phyloP scores from a whole-genome alignment of 2,329 filamentous ascomycete species.

The Lomentospora prolificans region DNA sequence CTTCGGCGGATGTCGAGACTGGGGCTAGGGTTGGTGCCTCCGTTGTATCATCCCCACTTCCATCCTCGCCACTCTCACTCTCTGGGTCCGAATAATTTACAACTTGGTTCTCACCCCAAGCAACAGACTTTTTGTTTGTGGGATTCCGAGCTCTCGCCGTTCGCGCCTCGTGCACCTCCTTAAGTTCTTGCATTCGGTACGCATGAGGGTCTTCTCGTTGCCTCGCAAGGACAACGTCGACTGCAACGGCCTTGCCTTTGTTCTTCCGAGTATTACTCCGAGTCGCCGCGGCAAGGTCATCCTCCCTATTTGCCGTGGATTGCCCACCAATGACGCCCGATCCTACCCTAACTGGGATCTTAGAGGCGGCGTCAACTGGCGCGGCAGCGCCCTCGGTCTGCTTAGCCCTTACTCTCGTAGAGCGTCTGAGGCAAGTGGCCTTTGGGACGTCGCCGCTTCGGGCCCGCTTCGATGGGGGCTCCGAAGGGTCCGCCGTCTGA shows the following conservation, averaged over 20 bases:
- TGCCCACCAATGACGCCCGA: not conserved
- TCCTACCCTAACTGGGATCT: slow-evolving; percentile 6
- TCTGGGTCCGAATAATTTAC: too few species aligned
- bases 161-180: slow-evolving; percentile 5
- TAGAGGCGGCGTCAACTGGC: not conserved
- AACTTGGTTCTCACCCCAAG: slow-evolving; percentile 6
- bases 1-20: not conserved
- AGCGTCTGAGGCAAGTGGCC: not conserved
- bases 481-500: not conserved
- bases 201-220: not conserved
- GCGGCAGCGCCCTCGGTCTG: not conserved
- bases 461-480: slow-evolving; percentile 3
- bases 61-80: too few species aligned
- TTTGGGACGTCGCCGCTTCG: not conserved
- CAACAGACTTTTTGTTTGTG: not conserved
- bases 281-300: slow-evolving; percentile 5
- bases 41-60: not conserved
- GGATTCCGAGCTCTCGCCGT: not conserved
- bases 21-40: not conserved
- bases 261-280: slow-evolving; percentile 6
- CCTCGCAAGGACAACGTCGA: not conserved
- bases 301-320: not conserved
- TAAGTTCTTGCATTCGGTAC: slow-evolving; percentile 6
- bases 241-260: slow-evolving; percentile 1
- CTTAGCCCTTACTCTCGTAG: not conserved